A percentile compares a stretch with the other conserved stretches of the same genome.
Evolutionary conservation across 2,329 filamentous ascomycete species (phyloP).

Genomic region (Mariannaea elegans): DNA sequence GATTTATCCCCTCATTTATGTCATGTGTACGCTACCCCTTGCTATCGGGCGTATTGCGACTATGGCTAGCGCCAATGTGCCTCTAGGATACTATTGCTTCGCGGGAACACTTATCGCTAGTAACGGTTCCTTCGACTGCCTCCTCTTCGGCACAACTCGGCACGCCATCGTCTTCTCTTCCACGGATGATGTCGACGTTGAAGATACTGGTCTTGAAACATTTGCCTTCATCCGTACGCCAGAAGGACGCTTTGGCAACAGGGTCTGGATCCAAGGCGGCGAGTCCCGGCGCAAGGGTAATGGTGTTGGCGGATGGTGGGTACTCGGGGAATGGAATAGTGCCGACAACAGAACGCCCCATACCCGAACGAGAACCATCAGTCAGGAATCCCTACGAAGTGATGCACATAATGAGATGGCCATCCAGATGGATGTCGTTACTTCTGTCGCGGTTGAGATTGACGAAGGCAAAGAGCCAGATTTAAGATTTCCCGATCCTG

Average conservation of each 20-base stretch:
- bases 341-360: conserved; percentile 5
- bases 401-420: conserved; percentile 33
- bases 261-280: conserved; percentile 46
- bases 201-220: conserved; percentile 59
- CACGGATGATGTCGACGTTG: conserved; percentile 45
- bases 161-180: conserved; percentile 58
- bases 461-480: conserved; percentile 38
- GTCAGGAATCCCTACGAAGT: conserved; percentile 43
- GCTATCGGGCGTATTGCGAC: conserved; percentile 69
- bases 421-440: conserved; percentile 54
- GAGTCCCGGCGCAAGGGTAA: conserved; percentile 7
- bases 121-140: conserved; percentile 63
- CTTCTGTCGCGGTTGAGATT: conserved; percentile 50
- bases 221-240: conserved; percentile 60
- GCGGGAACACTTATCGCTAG: conserved; percentile 65
- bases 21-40: conserved; percentile 71
- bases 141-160: conserved; percentile 61
- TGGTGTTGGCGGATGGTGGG: conserved; percentile 39
- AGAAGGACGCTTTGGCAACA: conserved; percentile 50
- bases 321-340: conserved; percentile 22
- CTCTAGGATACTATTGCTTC: conserved; percentile 64
- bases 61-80: conserved; percentile 63
- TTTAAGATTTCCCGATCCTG: conserved; percentile 29
- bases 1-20: conserved; percentile 73
- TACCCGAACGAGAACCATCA: conserved; percentile 29